A percentile compares a stretch with the other conserved stretches of the same genome.
Evolutionary conservation across 148 eudicot genomes (phyloP).

Genomic region (Heliosperma pusillum): DNA sequence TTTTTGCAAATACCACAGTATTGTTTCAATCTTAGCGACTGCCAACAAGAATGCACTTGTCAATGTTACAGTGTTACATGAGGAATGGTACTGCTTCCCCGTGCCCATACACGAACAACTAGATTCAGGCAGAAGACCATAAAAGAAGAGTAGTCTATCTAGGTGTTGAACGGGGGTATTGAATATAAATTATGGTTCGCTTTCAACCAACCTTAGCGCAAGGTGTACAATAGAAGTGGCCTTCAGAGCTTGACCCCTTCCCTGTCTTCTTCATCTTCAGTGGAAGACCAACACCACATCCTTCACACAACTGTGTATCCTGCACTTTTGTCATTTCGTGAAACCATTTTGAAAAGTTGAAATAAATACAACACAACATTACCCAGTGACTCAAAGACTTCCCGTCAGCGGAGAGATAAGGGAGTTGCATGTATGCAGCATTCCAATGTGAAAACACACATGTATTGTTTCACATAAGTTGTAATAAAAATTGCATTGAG

Average conservation of each 20-base stretch:
- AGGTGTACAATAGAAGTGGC: constrained; percentile 54
- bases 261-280: constrained; percentile 42
- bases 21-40: constrained; percentile 61
- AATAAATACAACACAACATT: constrained; percentile 1
- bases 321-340: constrained; percentile 32
- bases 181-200: neutral
- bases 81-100: constrained; percentile 1
- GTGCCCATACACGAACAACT: neutral
- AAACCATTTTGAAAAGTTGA: constrained; percentile 37
- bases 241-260: constrained; percentile 42
- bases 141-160: too few species aligned
- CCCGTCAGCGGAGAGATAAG: neutral
- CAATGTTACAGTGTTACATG: constrained; percentile 21
- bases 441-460: neutral
- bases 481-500: neutral
- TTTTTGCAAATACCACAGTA: constrained; percentile 76
- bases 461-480: neutral
- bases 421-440: neutral
- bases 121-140: neutral
- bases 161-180: neutral
- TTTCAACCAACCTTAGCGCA: constrained; percentile 57
- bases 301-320: constrained; percentile 54
- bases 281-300: constrained; percentile 63
- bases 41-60: constrained; percentile 16
- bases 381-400: neutral